Evolutionary conservation across 2,329 filamentous ascomycete species (phyloP).

Genomic region (Clathrospora elynae): DNA sequence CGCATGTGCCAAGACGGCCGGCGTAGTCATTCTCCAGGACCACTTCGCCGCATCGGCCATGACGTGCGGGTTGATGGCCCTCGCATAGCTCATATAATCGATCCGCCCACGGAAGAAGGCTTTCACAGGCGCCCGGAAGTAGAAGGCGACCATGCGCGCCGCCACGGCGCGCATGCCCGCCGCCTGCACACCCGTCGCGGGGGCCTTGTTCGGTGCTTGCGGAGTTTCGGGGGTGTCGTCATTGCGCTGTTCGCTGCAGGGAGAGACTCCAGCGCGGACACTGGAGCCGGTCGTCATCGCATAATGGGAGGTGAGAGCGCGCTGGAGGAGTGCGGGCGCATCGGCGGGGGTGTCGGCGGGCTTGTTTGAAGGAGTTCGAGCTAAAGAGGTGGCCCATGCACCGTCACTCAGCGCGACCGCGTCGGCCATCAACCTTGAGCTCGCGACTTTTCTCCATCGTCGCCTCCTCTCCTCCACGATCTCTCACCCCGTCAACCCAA

Average conservation of each 20-base stretch:
- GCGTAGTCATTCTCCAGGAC: slow-evolving; percentile 70
- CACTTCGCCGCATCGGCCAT: slow-evolving; percentile 56
- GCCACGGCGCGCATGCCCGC: slow-evolving; percentile 83
- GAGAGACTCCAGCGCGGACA: slow-evolving; percentile 40
- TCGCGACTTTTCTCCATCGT: slow-evolving; percentile 35
- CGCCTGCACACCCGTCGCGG: slow-evolving; percentile 77
- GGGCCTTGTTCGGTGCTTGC: slow-evolving; percentile 57
- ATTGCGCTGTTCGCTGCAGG: slow-evolving; percentile 23
- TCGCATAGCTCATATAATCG: slow-evolving; percentile 73
- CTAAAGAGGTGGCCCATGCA: slow-evolving; percentile 15
- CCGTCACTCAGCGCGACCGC: slow-evolving; percentile 25
- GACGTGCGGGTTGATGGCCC: slow-evolving; percentile 65
- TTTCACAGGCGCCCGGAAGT: slow-evolving; percentile 88
- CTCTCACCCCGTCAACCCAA: slow-evolving; percentile 19
- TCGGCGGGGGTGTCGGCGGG: slow-evolving; percentile 9
- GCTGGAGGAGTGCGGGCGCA: slow-evolving; percentile 24
- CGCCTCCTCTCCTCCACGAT: slow-evolving; percentile 18
- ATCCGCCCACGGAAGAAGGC: slow-evolving; percentile 90
- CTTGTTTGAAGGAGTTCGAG: slow-evolving; percentile 14
- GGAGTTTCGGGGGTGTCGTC: slow-evolving; percentile 24
- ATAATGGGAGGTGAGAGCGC: slow-evolving; percentile 33
- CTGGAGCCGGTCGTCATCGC: slow-evolving; percentile 48
- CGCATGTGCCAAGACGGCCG: slow-evolving; percentile 70
- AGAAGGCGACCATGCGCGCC: slow-evolving; percentile 84
- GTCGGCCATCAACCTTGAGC: slow-evolving; percentile 18